These are phyloP conservation scores for Phaeosphaeriaceae sp. DNA, from an alignment of 2,329 filamentous ascomycete species.

Conservation along the genomic window DNA sequence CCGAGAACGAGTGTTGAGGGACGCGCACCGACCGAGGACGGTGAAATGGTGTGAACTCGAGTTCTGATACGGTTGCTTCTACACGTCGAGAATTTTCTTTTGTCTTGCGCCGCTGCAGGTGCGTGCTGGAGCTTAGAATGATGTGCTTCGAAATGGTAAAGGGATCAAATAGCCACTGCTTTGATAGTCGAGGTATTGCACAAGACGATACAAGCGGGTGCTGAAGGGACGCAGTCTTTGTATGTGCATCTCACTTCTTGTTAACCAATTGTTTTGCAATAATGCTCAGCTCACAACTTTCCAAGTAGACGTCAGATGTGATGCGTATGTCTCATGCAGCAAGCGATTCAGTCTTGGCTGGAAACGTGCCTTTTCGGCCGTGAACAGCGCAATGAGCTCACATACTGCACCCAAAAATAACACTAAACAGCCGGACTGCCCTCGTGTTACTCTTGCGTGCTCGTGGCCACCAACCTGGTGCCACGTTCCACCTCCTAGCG, in stretches of 20 bases:
- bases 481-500: neutral
- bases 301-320: neutral
- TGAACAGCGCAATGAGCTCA: neutral
- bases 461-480: neutral
- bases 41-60: conserved; percentile 3
- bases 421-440: neutral
- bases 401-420: neutral
- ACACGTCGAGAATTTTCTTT: neutral
- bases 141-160: neutral
- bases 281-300: neutral
- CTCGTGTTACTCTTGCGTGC: neutral
- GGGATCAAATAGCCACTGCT: neutral
- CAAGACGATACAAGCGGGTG: neutral
- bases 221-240: too few species aligned
- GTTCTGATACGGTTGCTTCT: neutral
- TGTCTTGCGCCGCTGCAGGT: neutral
- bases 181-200: neutral
- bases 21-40: conserved; percentile 9
- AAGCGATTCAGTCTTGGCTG: neutral
- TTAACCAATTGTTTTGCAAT: too few species aligned
- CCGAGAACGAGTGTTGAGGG: conserved; percentile 27
- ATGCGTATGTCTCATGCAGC: neutral
- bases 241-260: too few species aligned
- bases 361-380: neutral
- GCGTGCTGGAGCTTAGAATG: neutral